Evolutionary conservation across 2,329 filamentous ascomycete species (phyloP).

Genomic region (Ophiostoma sp.): DNA sequence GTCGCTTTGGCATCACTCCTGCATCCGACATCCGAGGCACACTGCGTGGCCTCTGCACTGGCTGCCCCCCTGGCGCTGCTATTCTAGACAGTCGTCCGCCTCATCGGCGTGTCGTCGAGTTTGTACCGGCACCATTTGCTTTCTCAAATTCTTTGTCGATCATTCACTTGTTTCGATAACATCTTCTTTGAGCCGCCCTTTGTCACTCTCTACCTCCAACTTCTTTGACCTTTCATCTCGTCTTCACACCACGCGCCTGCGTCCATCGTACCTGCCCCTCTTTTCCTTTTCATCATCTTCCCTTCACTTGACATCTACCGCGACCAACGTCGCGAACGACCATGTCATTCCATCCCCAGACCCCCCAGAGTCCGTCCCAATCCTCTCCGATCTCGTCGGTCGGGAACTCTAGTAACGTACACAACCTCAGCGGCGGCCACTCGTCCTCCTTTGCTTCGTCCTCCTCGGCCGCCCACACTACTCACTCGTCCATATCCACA

Average conservation of each 20-base stretch:
- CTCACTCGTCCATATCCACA: neutral
- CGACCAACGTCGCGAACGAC: conserved; percentile 33
- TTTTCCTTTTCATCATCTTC: neutral
- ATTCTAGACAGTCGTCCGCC: conserved; percentile 22
- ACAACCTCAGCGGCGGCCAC: conserved; percentile 33
- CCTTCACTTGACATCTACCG: neutral
- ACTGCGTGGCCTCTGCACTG: conserved; percentile 9
- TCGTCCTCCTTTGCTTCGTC: conserved; percentile 38
- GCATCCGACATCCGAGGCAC: conserved; percentile 13
- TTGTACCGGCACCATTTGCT: neutral
- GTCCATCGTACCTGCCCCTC: neutral
- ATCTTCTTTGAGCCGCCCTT: neutral
- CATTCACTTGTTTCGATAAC: conserved; percentile 18
- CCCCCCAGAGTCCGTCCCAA: conserved; percentile 62
- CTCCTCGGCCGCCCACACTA: conserved; percentile 33
- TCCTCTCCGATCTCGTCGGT: conserved; percentile 44
- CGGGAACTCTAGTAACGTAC: conserved; percentile 40
- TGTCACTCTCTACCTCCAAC: neutral
- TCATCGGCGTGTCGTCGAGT: conserved; percentile 19
- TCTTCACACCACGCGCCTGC: neutral
- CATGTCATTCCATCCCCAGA: conserved; percentile 64
- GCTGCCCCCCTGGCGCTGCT: conserved; percentile 20
- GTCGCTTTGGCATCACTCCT: conserved; percentile 4
- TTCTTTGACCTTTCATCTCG: neutral
- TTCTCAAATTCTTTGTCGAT: conserved; percentile 9